Conservation (phyloP, 2,329 filamentous ascomycete genomes). For the Gyromitra esculenta region DNA sequence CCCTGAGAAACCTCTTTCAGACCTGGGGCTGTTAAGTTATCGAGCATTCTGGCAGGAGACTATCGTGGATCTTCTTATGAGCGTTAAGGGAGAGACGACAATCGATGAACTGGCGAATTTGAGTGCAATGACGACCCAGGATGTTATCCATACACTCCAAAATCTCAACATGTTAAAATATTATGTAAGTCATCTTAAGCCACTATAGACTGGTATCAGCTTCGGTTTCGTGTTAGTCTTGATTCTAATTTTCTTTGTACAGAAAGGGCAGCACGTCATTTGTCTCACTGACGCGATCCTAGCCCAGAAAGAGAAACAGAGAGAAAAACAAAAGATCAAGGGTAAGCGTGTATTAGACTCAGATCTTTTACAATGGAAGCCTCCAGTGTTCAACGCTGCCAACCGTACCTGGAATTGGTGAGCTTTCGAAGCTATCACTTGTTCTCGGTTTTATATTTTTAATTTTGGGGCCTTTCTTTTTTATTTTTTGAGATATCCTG, state of each 20-base stretch:
- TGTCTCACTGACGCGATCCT: constrained; percentile 87
- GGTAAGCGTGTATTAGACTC: constrained; percentile 80
- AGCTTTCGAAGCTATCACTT: background rate
- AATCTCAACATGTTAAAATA: constrained; percentile 95
- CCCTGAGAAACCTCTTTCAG: constrained; percentile 94
- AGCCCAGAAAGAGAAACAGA: constrained; percentile 72
- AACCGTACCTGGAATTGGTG: constrained; percentile 59
- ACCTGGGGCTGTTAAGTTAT: constrained; percentile 91
- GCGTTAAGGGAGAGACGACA: constrained; percentile 74
- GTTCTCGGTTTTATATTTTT: background rate
- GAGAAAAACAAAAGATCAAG: constrained; percentile 83
- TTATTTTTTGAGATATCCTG: background rate
- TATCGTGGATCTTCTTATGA: constrained; percentile 85
- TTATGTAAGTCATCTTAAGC: constrained; percentile 66
- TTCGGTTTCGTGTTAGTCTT: background rate
- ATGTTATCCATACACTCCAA: constrained; percentile 93
- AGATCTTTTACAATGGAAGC: constrained; percentile 87
- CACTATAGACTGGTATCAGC: background rate
- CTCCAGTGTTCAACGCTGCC: constrained; percentile 89
- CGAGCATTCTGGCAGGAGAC: constrained; percentile 98
- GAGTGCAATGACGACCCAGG: constrained; percentile 95
- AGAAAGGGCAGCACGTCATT: constrained; percentile 94
- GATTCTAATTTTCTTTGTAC: constrained; percentile 30
- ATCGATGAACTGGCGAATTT: constrained; percentile 83
- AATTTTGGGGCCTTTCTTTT: background rate